These are phyloP conservation scores for Xanthoconium stramineum DNA, from an alignment of 768 basidiomycete genomes.

Conservation along the genomic window DNA sequence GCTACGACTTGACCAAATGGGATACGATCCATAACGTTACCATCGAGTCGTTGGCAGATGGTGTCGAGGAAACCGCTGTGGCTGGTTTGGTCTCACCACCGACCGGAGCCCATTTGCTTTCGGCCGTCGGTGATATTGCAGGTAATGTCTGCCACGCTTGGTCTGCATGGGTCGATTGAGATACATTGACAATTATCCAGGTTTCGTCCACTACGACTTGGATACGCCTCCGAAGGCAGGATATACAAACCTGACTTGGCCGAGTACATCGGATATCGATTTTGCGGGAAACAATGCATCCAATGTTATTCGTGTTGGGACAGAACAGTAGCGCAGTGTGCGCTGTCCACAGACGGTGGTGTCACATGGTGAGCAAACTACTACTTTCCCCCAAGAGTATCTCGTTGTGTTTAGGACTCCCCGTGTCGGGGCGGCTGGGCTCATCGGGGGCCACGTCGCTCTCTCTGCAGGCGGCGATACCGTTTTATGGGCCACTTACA, in stretches of 20 bases:
- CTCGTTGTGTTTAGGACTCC: conserved; percentile 4
- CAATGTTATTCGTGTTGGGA: conserved; percentile 8
- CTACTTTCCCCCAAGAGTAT: too few species aligned
- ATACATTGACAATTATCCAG: not conserved
- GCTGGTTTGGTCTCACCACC: conserved; percentile 60
- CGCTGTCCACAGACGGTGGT: conserved; percentile 10
- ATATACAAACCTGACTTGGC: conserved; percentile 7
- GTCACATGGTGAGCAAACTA: conserved; percentile 1
- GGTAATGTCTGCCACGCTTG: not conserved
- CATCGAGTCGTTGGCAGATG: conserved; percentile 57
- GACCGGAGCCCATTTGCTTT: conserved; percentile 53
- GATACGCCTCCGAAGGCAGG: conserved; percentile 1
- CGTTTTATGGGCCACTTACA: conserved; percentile 4
- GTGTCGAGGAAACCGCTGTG: conserved; percentile 62
- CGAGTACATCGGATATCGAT: conserved; percentile 5
- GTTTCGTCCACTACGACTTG: conserved; percentile 9
- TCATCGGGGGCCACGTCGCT: conserved; percentile 5
- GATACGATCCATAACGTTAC: conserved; percentile 57
- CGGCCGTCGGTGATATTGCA: conserved; percentile 49
- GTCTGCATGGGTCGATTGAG: not conserved
- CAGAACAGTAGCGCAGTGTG: conserved; percentile 1
- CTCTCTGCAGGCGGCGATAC: conserved; percentile 10
- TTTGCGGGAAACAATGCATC: conserved; percentile 12
- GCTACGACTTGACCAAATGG: conserved; percentile 56
- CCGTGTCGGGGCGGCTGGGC: conserved; percentile 5